These are phyloP conservation scores for Gastrodia elata DNA, from an alignment of 106 monocot species.

Conservation along the genomic window DNA sequence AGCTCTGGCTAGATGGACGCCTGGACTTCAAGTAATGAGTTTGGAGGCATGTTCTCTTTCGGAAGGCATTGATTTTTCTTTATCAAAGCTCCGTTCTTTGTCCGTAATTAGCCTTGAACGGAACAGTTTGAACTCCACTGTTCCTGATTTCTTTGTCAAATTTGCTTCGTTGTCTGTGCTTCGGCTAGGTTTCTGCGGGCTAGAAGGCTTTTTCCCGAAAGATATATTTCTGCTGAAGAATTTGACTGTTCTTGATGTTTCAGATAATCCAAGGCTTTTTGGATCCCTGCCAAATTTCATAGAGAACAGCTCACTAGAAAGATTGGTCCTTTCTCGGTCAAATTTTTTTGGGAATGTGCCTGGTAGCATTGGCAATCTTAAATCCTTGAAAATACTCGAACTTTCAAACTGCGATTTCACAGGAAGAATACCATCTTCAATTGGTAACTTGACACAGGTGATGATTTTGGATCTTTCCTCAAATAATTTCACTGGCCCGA, in stretches of 20 bases:
- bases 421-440: conserved; percentile 36
- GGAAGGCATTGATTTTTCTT: conserved; percentile 27
- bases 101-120: conserved; percentile 24
- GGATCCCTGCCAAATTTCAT: conserved; percentile 33
- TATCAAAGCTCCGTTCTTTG: conserved; percentile 21
- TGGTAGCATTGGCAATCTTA: conserved; percentile 29
- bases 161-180: conserved; percentile 30
- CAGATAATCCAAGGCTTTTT: conserved; percentile 37
- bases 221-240: conserved; percentile 22
- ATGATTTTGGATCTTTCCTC: conserved; percentile 45
- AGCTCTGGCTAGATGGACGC: conserved; percentile 19
- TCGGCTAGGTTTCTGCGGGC: conserved; percentile 16
- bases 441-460: conserved; percentile 29
- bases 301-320: conserved; percentile 14
- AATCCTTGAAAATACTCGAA: conserved; percentile 24
- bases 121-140: conserved; percentile 26
- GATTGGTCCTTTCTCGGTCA: conserved; percentile 26
- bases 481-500: conserved; percentile 44
- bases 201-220: conserved; percentile 36
- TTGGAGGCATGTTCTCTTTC: conserved; percentile 37
- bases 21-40: conserved; percentile 32
- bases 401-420: conserved; percentile 32
- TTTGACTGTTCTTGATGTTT: conserved; percentile 35
- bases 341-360: conserved; percentile 29
- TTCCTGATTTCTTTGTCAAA: conserved; percentile 28